Conservation (phyloP, 2,329 filamentous ascomycete species). For the Fusarium liriodendri region DNA sequence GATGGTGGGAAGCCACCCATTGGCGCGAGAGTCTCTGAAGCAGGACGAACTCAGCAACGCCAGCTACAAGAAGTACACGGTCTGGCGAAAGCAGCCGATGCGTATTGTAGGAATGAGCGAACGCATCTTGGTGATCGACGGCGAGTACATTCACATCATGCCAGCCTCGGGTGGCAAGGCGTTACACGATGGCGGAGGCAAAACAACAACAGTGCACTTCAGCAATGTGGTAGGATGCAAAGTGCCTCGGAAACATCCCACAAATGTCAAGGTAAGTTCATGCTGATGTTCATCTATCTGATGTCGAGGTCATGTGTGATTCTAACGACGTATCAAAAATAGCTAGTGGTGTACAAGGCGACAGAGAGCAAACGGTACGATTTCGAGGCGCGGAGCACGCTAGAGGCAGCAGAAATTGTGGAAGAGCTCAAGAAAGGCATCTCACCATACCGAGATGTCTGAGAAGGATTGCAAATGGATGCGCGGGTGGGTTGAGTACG, state of each 20-base stretch:
- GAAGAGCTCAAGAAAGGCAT: conserved; percentile 82
- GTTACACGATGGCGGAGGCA: conserved; percentile 71
- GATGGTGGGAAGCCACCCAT: conserved; percentile 71
- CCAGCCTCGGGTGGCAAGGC: conserved; percentile 75
- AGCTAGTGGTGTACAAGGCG: conserved; percentile 79
- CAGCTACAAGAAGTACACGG: conserved; percentile 80
- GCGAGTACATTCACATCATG: conserved; percentile 89
- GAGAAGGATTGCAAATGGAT: background rate
- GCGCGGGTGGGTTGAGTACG: background rate
- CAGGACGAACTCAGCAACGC: conserved; percentile 68
- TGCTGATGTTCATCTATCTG: background rate
- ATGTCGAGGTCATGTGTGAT: background rate
- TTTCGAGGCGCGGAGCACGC: conserved; percentile 79
- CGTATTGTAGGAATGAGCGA: conserved; percentile 82
- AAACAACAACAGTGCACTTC: conserved; percentile 85
- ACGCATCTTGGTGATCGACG: conserved; percentile 81
- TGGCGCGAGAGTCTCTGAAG: conserved; percentile 72
- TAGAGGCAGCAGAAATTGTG: conserved; percentile 84
- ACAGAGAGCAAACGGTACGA: conserved; percentile 85
- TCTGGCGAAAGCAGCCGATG: conserved; percentile 86
- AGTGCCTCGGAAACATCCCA: conserved; percentile 81
- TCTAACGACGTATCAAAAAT: conserved; percentile 34
- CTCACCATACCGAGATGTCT: conserved; percentile 69
- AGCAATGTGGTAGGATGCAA: conserved; percentile 86
- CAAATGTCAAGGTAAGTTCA: conserved; percentile 76